Conservation (phyloP, 139 green algal species). For the Diplosphaera chodatii region DNA sequence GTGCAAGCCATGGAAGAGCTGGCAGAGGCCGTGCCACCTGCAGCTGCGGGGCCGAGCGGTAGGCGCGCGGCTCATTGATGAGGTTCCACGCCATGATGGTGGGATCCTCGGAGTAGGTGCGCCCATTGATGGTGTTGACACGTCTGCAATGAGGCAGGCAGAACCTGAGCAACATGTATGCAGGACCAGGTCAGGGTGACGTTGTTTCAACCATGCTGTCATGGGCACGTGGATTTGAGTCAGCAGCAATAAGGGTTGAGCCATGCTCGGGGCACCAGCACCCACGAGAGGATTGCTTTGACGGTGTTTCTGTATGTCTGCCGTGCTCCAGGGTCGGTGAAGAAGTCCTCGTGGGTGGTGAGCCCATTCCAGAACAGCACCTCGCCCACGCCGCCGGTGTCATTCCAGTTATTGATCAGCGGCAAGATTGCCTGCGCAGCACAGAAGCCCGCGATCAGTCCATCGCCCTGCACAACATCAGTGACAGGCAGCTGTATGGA, state of each 20-base stretch:
- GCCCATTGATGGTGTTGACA: constrained; percentile 39
- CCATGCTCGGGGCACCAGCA: no score
- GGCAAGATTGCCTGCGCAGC: constrained; percentile 36
- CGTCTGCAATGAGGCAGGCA: no score
- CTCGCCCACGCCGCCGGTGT: constrained; percentile 30
- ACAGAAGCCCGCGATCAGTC: no score
- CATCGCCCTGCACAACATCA: no score
- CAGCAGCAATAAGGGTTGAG: no score
- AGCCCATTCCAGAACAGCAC: constrained; percentile 21
- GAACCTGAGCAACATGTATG: no score
- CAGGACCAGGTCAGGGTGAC: no score
- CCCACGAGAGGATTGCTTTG: constrained; percentile 17
- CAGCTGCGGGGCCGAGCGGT: constrained; percentile 3
- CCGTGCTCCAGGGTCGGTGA: constrained; percentile 22
- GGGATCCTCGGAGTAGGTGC: constrained; percentile 34
- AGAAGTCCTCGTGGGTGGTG: constrained; percentile 43
- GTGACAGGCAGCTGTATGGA: no score
- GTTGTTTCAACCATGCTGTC: no score
- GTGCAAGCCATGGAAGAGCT: no score
- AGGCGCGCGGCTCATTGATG: constrained; percentile 49
- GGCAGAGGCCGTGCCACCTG: no score
- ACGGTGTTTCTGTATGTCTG: constrained; percentile 31
- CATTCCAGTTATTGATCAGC: constrained; percentile 45
- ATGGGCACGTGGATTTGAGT: no score
- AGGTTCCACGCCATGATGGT: constrained; percentile 51